Percentiles rank a stretch among this genome's conserved stretches.
Conservation (phyloP, 2,329 filamentous ascomycete species). For the Trichoderma harzianum region DNA sequence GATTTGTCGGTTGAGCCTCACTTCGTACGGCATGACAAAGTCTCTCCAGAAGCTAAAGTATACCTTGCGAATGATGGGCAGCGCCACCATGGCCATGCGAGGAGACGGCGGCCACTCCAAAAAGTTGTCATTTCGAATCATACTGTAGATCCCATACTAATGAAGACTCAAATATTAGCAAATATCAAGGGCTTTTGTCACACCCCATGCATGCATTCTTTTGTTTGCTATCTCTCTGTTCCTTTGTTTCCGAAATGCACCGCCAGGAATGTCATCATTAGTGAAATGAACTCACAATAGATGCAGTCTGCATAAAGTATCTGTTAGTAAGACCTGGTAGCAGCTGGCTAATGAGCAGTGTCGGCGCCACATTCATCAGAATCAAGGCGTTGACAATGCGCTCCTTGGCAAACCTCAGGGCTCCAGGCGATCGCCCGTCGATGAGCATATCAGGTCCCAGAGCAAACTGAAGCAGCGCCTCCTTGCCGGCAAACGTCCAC, state of each 20-base stretch:
- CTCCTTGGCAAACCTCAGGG: conserved; percentile 29
- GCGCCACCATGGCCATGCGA: conserved; percentile 46
- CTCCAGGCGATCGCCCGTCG: conserved; percentile 26
- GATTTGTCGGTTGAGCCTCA: conserved; percentile 46
- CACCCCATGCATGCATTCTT: background rate
- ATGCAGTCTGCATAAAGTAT: conserved; percentile 41
- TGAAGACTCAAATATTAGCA: background rate
- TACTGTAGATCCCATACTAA: conserved; percentile 48
- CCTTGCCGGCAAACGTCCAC: conserved; percentile 50
- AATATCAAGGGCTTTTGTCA: background rate
- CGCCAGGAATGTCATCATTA: background rate
- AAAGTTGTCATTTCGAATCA: conserved; percentile 44
- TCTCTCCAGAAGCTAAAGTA: conserved; percentile 48
- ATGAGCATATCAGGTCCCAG: conserved; percentile 32
- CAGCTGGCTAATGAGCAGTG: conserved; percentile 43
- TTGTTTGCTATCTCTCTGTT: background rate
- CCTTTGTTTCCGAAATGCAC: background rate
- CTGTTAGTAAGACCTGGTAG: conserved; percentile 42
- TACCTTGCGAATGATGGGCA: conserved; percentile 45
- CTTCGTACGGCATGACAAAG: conserved; percentile 46
- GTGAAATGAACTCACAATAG: conserved; percentile 34
- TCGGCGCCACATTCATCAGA: conserved; percentile 46
- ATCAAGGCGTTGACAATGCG: conserved; percentile 34
- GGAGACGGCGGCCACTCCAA: conserved; percentile 54
- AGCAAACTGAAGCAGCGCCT: conserved; percentile 42